phyloP scores from a whole-genome alignment of 1,284 basidiomycete species.

The Ustilago bromivora region DNA sequence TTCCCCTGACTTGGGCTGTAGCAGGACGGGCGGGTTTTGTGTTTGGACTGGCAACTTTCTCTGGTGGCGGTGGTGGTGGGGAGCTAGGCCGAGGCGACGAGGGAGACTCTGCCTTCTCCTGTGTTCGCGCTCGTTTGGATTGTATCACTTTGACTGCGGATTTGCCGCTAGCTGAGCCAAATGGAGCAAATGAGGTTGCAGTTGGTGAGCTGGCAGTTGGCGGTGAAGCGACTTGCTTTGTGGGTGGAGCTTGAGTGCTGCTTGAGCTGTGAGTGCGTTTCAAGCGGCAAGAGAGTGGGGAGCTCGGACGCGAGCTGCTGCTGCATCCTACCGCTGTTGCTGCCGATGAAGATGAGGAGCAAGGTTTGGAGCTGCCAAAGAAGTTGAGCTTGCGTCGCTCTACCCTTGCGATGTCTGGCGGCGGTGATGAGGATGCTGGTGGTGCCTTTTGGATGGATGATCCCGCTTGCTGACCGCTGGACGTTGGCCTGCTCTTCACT shows the following conservation, averaged over 20 bases:
- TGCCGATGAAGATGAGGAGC: background rate
- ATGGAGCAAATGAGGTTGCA: conserved; percentile 1
- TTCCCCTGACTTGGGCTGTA: background rate
- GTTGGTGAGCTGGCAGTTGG: conserved; percentile 7
- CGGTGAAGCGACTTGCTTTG: conserved; percentile 5
- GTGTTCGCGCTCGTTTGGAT: conserved; percentile 21
- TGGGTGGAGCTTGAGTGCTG: background rate
- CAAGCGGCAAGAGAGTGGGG: background rate
- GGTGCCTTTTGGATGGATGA: background rate
- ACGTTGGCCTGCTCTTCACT: background rate
- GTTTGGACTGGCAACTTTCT: background rate
- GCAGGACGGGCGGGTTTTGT: background rate
- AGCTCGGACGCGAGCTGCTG: conserved; percentile 14
- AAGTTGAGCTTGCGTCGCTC: conserved; percentile 41
- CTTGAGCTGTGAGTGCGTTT: conserved; percentile 20
- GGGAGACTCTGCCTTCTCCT: background rate
- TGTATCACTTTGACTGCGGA: conserved; percentile 21
- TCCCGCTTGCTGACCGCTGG: conserved; percentile 1
- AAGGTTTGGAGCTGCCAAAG: conserved; percentile 17
- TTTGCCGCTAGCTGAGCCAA: background rate
- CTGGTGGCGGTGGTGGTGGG: background rate
- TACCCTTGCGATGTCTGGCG: conserved; percentile 25
- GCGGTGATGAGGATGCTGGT: conserved; percentile 20
- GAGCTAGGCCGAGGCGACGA: conserved; percentile 8
- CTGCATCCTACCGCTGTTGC: background rate